Evolutionary conservation across 2,329 filamentous ascomycete genomes (phyloP).

Genomic region (Colletotrichum euphorbiae): DNA sequence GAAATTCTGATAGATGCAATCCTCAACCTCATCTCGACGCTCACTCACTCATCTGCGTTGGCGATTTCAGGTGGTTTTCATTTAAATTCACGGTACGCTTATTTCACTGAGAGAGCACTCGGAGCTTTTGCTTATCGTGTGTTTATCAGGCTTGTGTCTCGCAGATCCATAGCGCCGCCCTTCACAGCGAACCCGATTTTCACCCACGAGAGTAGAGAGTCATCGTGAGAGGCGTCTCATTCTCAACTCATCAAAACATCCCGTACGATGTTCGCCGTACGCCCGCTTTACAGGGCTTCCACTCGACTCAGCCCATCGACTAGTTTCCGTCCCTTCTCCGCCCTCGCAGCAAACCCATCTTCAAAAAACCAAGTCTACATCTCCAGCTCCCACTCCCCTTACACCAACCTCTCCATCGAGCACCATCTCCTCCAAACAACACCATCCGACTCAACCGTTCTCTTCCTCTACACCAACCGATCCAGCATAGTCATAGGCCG

Average conservation of each 20-base stretch:
- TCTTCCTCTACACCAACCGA: slow-evolving; percentile 89
- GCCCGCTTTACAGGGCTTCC: neutral
- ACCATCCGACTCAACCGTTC: slow-evolving; percentile 76
- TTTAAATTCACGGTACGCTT: neutral
- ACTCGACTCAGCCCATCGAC: neutral
- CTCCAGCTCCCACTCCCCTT: slow-evolving; percentile 78
- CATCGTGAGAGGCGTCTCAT: neutral
- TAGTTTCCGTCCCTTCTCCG: slow-evolving; percentile 16
- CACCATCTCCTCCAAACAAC: slow-evolving; percentile 86
- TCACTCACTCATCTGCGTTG: slow-evolving; percentile 18
- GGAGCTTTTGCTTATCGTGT: too few species aligned
- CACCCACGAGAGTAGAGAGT: neutral
- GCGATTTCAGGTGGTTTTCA: neutral
- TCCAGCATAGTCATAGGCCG: slow-evolving; percentile 92
- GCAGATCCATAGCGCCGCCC: too few species aligned
- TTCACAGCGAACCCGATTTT: neutral
- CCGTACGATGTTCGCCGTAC: slow-evolving; percentile 8
- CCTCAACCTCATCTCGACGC: slow-evolving; percentile 25
- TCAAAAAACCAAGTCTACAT: slow-evolving; percentile 75
- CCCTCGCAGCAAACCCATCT: slow-evolving; percentile 54
- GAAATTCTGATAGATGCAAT: slow-evolving; percentile 35
- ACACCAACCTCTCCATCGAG: slow-evolving; percentile 93
- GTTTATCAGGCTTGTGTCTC: too few species aligned
- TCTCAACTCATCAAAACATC: neutral
- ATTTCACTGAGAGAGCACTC: too few species aligned